phyloP scores from a whole-genome alignment of 305 asterid species.

The Coffea humblotiana region DNA sequence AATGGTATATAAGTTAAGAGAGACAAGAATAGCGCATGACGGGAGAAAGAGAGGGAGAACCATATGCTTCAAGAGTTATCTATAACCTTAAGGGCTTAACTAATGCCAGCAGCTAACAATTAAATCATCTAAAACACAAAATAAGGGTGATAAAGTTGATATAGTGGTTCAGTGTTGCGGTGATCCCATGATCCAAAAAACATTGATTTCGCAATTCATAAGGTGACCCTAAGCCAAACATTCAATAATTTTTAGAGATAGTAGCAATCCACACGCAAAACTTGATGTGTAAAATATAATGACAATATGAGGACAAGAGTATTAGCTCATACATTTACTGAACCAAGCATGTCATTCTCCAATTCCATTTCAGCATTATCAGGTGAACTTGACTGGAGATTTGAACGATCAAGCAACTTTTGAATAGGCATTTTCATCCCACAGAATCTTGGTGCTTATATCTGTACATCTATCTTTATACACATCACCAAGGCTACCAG shows the following conservation, averaged over 20 bases:
- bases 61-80: not conserved
- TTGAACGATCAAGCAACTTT: conserved; percentile 93
- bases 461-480: conserved; percentile 89
- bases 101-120: not conserved
- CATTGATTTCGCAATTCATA: not conserved
- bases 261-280: conserved; percentile 10
- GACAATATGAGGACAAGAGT: not conserved
- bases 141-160: not conserved
- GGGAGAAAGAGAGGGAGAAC: not conserved
- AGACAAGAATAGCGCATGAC: not conserved
- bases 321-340: conserved; percentile 65
- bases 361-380: conserved; percentile 70
- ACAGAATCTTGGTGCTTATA: conserved; percentile 60
- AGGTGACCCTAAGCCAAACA: not conserved
- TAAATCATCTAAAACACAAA: not conserved
- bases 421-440: conserved; percentile 90
- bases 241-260: not conserved
- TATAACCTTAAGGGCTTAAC: not conserved
- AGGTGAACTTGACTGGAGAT: conserved; percentile 65
- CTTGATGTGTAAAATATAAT: conserved; percentile 6
- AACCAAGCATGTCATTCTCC: conserved; percentile 94
- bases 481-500: conserved; percentile 97
- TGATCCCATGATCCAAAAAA: not conserved
- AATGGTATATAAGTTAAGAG: not conserved
- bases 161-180: not conserved